phyloP scores from a whole-genome alignment of 192 early-diverging fungal species.

The Coemansia sp. region DNA sequence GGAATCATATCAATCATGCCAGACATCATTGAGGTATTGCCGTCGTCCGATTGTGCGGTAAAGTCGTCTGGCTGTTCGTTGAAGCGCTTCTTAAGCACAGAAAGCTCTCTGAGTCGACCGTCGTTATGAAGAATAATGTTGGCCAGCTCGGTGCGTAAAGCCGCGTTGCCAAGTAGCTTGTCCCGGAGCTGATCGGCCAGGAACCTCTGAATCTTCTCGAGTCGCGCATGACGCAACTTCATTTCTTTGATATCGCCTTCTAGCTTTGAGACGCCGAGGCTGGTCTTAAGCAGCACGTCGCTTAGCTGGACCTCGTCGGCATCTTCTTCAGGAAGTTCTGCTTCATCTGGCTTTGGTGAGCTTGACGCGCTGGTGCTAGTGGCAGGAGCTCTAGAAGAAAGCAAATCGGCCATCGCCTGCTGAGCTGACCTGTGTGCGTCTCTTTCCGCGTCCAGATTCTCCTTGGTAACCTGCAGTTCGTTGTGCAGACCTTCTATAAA shows the following conservation, averaged over 20 bases:
- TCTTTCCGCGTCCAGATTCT: conserved; percentile 7
- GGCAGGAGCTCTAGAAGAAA: background rate
- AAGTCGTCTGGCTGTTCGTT: conserved; percentile 10
- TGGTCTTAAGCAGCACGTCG: background rate
- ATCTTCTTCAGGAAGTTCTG: background rate
- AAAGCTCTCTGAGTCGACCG: conserved; percentile 34
- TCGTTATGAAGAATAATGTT: conserved; percentile 32
- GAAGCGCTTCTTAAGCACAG: conserved; percentile 8
- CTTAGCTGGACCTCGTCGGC: background rate
- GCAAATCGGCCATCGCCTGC: conserved; percentile 3
- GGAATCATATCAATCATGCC: conserved; percentile 35
- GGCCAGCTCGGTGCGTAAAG: conserved; percentile 37
- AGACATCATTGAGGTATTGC: conserved; percentile 32
- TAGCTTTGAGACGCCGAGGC: conserved; percentile 10
- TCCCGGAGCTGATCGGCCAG: conserved; percentile 37
- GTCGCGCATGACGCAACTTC: conserved; percentile 15
- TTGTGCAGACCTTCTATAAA: conserved; percentile 23
- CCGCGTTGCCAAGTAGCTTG: conserved; percentile 26
- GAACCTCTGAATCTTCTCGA: conserved; percentile 38
- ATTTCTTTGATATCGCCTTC: conserved; percentile 17
- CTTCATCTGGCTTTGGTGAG: conserved; percentile 21
- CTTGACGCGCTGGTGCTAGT: conserved; percentile 8
- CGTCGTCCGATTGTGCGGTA: conserved; percentile 23
- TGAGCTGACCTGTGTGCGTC: conserved; percentile 12
- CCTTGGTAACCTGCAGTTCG: conserved; percentile 8